Evolutionary conservation across 2,329 filamentous ascomycete genomes (phyloP), one percentile per base, ranked within the genome.

Genomic region (Xylariaceae sp.): DNA sequence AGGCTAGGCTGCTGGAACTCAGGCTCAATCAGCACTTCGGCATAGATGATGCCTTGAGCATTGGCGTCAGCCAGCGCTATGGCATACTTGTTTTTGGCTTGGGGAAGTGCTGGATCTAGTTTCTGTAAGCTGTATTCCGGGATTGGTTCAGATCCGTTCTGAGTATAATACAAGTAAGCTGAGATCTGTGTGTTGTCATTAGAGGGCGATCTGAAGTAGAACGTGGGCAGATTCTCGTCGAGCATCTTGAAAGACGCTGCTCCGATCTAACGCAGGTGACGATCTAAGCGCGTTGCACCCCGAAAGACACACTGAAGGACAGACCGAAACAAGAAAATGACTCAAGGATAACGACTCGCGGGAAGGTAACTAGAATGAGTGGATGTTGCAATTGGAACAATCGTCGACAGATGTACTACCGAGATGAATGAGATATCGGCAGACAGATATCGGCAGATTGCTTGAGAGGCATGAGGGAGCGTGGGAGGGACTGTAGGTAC

Each of bases 151-250:
- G 88, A 88, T 73, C 92, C 93, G 74, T 92, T 85, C 68, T 95
- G 78, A 5, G 81, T 78, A 66, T 82, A 83, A 73, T 80, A 83
- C 59, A 84, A 80, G 70, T 82, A 79, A 66, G 75, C 88, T 71
- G 81, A 77, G 61, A 79, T 18, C 17, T 18, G 76, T 4, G 81
- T 77, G 68, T 81, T 80, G 57, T 83, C 79, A 58, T 83, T 79
- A 59, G 80, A 74, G 39, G 78, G 78, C 17, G 76, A 74, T 64
- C 77, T 80, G 71, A 82, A 81, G 67, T 77, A 80, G 70, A 85
- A 87, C 50, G 82, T 91, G 58, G 92, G 92, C n/a, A 97, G 84
- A 74, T 92, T 96, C 73, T 95, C 90, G 85, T 96, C 92, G 69
- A 96, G 83, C 92, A 96, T 96, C 59, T 64, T 73, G 67, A 59